These are phyloP conservation scores for Sclerotinia nivalis DNA, from an alignment of 2,329 filamentous ascomycete species.

Conservation along the genomic window DNA sequence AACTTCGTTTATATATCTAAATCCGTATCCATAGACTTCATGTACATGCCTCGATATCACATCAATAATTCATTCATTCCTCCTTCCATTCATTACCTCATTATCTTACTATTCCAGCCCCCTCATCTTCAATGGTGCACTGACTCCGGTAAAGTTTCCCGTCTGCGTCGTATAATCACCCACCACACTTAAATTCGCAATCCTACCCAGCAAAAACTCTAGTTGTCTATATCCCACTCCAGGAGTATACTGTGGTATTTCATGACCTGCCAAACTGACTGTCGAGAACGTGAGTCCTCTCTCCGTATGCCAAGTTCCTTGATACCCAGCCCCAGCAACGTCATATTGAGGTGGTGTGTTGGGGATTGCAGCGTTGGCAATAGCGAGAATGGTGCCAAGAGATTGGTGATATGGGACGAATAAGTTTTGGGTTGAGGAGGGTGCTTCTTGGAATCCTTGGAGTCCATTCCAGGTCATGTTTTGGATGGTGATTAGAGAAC, in stretches of 20 bases:
- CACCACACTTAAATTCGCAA: slow-evolving; percentile 47
- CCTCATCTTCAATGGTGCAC: slow-evolving; percentile 25
- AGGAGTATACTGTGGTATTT: slow-evolving; percentile 57
- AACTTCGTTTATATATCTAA: not conserved
- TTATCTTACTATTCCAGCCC: not conserved
- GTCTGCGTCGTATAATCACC: slow-evolving; percentile 38
- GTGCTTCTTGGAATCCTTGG: slow-evolving; percentile 58
- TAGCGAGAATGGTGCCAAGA: slow-evolving; percentile 51
- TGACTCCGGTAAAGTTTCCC: slow-evolving; percentile 34
- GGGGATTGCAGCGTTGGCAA: slow-evolving; percentile 28
- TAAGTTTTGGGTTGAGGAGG: slow-evolving; percentile 31
- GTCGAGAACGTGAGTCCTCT: slow-evolving; percentile 61
- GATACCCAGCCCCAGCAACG: slow-evolving; percentile 36
- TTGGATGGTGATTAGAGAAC: slow-evolving; percentile 63
- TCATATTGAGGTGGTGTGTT: slow-evolving; percentile 29
- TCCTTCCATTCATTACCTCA: not conserved
- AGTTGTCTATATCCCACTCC: slow-evolving; percentile 59
- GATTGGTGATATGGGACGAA: slow-evolving; percentile 47
- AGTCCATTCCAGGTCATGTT: slow-evolving; percentile 71
- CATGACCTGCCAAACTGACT: slow-evolving; percentile 56
- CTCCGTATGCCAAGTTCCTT: slow-evolving; percentile 60
- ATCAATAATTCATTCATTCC: too few relatives aligned
- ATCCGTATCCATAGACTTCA: not conserved
- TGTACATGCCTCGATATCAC: not conserved
- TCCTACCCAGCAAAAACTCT: slow-evolving; percentile 62